Evolutionary conservation across 2,329 filamentous ascomycete genomes (phyloP).

Genomic region (Botryotinia calthae): DNA sequence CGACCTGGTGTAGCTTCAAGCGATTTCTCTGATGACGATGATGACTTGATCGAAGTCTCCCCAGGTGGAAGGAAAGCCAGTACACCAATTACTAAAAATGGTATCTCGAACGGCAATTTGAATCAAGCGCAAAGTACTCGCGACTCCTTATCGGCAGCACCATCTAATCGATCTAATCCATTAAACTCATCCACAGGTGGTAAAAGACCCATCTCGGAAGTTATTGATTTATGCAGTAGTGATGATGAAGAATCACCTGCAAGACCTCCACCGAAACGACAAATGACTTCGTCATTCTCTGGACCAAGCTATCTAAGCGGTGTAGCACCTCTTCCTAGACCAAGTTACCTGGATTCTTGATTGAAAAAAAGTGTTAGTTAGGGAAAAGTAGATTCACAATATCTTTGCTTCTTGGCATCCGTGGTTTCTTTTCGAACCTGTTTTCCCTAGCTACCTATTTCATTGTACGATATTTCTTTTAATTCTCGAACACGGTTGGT

Average conservation of each 20-base stretch:
- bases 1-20: slow-evolving; percentile 30
- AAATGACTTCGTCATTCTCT: slow-evolving; percentile 20
- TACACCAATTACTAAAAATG: slow-evolving; percentile 25
- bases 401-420: neutral
- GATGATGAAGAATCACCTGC: slow-evolving; percentile 48
- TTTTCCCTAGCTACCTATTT: neutral
- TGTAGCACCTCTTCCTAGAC: neutral
- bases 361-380: neutral
- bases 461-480: slow-evolving; percentile 11
- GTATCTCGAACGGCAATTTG: slow-evolving; percentile 30
- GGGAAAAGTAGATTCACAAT: neutral
- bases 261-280: slow-evolving; percentile 37
- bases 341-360: neutral
- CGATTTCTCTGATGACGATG: slow-evolving; percentile 43
- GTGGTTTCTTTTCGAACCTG: neutral
- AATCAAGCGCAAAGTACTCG: slow-evolving; percentile 23
- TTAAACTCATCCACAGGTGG: slow-evolving; percentile 22
- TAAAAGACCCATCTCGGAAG: slow-evolving; percentile 47
- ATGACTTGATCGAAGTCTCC: slow-evolving; percentile 51
- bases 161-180: slow-evolving; percentile 18
- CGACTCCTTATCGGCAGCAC: slow-evolving; percentile 40
- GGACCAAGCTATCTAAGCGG: neutral
- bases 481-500: neutral
- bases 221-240: slow-evolving; percentile 55
- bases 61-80: slow-evolving; percentile 37